Base-by-base conservation (phyloP, 2,329 filamentous ascomycete genomes). In the Scolecobasidium constrictum region DNA sequence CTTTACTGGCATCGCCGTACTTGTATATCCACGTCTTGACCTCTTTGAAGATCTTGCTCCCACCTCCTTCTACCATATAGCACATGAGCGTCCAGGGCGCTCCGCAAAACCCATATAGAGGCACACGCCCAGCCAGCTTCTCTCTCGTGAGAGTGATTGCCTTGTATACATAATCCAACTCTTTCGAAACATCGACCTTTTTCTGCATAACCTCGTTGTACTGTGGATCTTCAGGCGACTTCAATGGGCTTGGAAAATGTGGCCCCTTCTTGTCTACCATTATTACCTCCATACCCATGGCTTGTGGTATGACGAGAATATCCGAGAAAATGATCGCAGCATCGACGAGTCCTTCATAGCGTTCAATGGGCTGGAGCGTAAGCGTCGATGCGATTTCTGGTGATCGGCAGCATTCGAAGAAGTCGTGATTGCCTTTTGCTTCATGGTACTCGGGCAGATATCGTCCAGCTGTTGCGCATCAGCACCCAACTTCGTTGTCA, bases 301-400 rank as follows among this genome's bases (percentile, higher is more conserved):
- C 92, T 67, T 98, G 92, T 0, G 92, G 92, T 49, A 98, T 88
- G 36, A 98, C 92, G 28, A 98, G 77, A 51, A 98, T 98, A 60
- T 98, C 92, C 44, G 86, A 94, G 72, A 98, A 98, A 63, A 98
- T 98, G 56, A 98, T 98, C 47, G 92, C 88, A 20, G 87, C 90
- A 63, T 98, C 92, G 53, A 98, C 78, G 48, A 98, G 80, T 35
- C 87, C 88, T 34, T 75, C 81, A 59, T 81, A 98, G 42, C 92
- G 86, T 54, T 95, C 87, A 55, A 98, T 81, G 42, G 92, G 92
- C 64, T 98, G 92, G 20, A 98, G 75, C 4, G 92, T 98, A 53
- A 98, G 69, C 31, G 84, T 93, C 22, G 87, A 95, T 40, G 92
- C 86, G 49, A 96, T 81, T 62, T 96, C 87, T 44, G 92, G 86